Base-by-base conservation (phyloP, 2,329 filamentous ascomycete genomes). In the Cordyceps tenuipes region DNA sequence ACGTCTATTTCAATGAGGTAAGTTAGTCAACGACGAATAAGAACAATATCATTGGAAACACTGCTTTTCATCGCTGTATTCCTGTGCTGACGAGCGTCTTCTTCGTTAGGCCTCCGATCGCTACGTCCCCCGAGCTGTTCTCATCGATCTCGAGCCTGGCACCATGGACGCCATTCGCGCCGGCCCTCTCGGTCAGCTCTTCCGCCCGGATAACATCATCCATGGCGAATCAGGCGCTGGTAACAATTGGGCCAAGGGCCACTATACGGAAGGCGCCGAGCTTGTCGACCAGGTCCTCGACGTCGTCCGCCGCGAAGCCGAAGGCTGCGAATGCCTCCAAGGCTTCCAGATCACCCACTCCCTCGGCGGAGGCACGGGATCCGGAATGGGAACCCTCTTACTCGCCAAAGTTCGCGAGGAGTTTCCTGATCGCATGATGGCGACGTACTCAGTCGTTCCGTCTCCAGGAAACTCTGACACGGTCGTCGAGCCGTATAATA, bases 181-280 rank as follows among this genome's bases (percentile, higher is more conserved):
- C 70, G 93, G 94, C 77, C 94, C 94, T 68, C 97, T 97, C 76
- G 94, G 94, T 71, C 90, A 97, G 83, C 91, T 99, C 69, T 97
- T 99, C 91, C 92, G 94, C 68, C 94, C 94, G 75, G 94, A 99
- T 83, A 99, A 97, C 88, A 97, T 97, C 80, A 91, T 97, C 75
- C 97, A 97, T 79, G 94, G 94, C 71, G 94, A 97, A 83, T 97
- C 94, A 71, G 92, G 93, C 85, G 94, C 94, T 77, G 94, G 94
- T 81, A 99, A 99, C 91, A 97, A 97, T 87, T 99, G 94, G 94
- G 94, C 94, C 79, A 99, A 97, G 88, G 94, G 94, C 81, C 94
- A 99, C 78, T 99, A 99, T 86, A 99, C 94, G 67, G 94, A 99
- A 83, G 94, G 94, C 86, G 94, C 94, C 69, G 94, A 99, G 83